Base-by-base conservation (phyloP, 441 rosid species). In the Cnidoscolus chayamansa region DNA sequence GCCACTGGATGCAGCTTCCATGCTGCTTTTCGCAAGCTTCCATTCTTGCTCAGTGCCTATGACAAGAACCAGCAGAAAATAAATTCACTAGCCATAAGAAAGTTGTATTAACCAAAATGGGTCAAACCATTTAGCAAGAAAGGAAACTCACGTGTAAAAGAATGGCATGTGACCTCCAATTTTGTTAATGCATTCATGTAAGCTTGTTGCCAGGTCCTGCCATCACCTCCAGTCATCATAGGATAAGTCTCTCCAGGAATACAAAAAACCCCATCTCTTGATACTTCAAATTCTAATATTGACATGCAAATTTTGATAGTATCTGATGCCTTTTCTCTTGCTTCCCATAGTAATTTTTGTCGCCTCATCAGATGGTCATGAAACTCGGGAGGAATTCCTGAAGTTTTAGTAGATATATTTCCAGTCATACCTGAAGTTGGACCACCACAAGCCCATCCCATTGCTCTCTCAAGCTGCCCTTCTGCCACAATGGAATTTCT, bases 371-470 rank as follows among this genome's bases (percentile, higher is more conserved):
- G 83, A 86, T 92, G 92, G 71, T 91, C 92, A 78, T 89, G 97
- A 77, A 95, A 95, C 72, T 90, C 91, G 1, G 89, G 82, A 81
- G 99, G 98, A 81, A 92, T 92, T 68, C 97, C 95, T 17, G 97
- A 86, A 72, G 81, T 78, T 88, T 87, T 92, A 76, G 83, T 74
- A 51, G 93, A 81, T 49, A 85, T 73, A 76, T 77, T 86, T 83
- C 88, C 97, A 67, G 80, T 63, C 55, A 82, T 64, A 73, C 76
- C 78, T 66, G 97, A 86, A 76, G 82, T 87, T 78, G 94, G 84
- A 67, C 94, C 98, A 73, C 98, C 98, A 68, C 98, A 94, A 74
- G 99, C 98, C 99, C 98, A 94, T 65, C 89, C 91, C 98, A 94
- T 90, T 77, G 99, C 97, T 82, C 99, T 90, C 85, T 93, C 99